A percentile compares a stretch with the other conserved stretches of the same genome.
These are phyloP conservation scores for Ceratocystis diversiconidia DNA, from an alignment of 2,329 filamentous ascomycete genomes.

Conservation along the genomic window DNA sequence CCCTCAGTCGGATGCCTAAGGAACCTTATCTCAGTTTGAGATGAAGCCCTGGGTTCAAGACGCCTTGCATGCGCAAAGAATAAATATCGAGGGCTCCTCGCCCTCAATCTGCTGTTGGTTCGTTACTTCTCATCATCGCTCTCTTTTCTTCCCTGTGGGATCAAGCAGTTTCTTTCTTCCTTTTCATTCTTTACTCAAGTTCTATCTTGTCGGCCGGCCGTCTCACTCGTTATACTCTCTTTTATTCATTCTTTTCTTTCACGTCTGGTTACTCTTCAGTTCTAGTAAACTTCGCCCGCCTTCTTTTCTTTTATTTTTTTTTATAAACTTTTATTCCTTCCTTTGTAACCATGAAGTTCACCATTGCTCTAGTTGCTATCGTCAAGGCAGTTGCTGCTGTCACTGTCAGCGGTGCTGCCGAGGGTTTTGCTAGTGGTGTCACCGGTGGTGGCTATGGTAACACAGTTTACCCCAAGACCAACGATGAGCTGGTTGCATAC, in stretches of 20 bases:
- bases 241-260: background rate
- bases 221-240: slow-evolving; percentile 1
- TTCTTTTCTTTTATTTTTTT: slow-evolving; percentile 8
- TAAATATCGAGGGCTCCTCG: background rate
- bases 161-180: background rate
- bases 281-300: background rate
- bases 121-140: background rate
- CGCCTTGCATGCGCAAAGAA: background rate
- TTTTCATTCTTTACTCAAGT: background rate
- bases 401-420: slow-evolving; percentile 26
- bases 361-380: slow-evolving; percentile 21
- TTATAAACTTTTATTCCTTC: background rate
- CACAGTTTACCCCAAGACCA: slow-evolving; percentile 39
- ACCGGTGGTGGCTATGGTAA: slow-evolving; percentile 45
- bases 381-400: slow-evolving; percentile 21
- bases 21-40: too few species aligned
- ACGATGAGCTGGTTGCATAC: slow-evolving; percentile 43
- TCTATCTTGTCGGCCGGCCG: slow-evolving; percentile 4
- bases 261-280: background rate
- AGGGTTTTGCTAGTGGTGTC: slow-evolving; percentile 35
- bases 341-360: slow-evolving; percentile 20
- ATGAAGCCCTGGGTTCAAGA: too few species aligned
- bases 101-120: too few species aligned
- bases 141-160: background rate
- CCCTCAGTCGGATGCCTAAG: too few species aligned